Percentiles rank a stretch among this genome's conserved stretches.
Conservation (phyloP, 139 green algal genomes). For the Tetradesmus obliquus region DNA sequence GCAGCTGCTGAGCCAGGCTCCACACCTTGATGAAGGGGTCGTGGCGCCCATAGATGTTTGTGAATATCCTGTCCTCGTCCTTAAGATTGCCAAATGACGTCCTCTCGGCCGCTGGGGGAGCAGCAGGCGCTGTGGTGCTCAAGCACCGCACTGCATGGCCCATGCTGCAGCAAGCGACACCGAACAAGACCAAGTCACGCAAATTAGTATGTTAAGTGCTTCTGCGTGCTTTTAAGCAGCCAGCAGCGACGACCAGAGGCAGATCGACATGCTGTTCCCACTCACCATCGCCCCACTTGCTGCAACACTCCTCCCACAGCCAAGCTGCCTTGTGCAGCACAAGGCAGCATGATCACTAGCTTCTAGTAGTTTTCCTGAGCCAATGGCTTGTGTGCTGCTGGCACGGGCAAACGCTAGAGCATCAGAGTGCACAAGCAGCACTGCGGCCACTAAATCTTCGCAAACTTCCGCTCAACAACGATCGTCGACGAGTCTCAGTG, state of each 20-base stretch:
- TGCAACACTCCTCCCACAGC: neutral
- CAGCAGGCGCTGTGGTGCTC: constrained; percentile 42
- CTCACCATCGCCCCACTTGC: constrained; percentile 12
- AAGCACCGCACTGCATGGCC: neutral
- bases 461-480: neutral
- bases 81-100: constrained; percentile 84
- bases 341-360: neutral
- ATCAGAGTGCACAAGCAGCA: neutral
- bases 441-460: neutral
- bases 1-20: neutral
- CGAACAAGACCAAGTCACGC: neutral
- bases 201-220: neutral
- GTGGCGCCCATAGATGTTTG: constrained; percentile 95
- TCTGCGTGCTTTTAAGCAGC: neutral
- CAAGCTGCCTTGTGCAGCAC: neutral
- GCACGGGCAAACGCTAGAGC: neutral
- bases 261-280: neutral
- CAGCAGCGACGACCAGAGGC: neutral
- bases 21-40: constrained; percentile 91
- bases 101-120: constrained; percentile 51
- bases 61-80: constrained; percentile 98
- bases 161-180: constrained; percentile 11
- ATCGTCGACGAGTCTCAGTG: neutral
- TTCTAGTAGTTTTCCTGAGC: neutral
- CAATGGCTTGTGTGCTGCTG: constrained; percentile 15